Evolutionary conservation across 2,329 filamentous ascomycete genomes (phyloP), one percentile per base, ranked within the genome.

Genomic region (Colletotrichum nymphaeae): DNA sequence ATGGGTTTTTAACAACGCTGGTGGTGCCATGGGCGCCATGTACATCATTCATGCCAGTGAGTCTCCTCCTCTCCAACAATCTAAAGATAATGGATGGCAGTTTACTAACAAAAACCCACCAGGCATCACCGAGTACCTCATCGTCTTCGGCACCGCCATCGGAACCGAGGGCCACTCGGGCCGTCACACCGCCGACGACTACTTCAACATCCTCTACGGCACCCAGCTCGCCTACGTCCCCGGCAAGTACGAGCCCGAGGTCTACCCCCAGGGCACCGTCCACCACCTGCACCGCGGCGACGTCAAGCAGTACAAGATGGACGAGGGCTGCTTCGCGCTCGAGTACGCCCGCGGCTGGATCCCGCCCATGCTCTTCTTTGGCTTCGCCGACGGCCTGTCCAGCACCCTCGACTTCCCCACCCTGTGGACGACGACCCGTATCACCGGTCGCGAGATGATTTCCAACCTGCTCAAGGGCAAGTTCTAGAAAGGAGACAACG

Each of bases 1-100:
- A 83, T 97, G 94, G 94, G 88, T 97, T 58, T 96, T 97, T 79
- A 97, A 97, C 88, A 97, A 97, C 80, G 94, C 94, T 64, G 95
- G 95, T 65, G 95, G 95, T 75, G 94, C 94, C 65, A 97, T 97
- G 95, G 95, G 95, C 69, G 93, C 90, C 79, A 97, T 97, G 95
- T 95, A 94, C 82, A 92, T 97, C 76, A 92, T 97, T 78, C 95
- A 97, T 81, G 94, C 94, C 73, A 95, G 93, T 93, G 83, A 81
- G 91, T n/a, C 55, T 49, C 28, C 53, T 30, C 42, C 30, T 37
- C 8, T 5, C 9, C 26, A 2, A 22, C 4, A 19, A 19, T 5
- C 3, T 8, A 19, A 32, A 16, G 19, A 22, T 14, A 5, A 19
- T 24, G 22, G 19, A n/a, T n/a, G 11, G 14, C 49, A 32, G 19